phyloP scores from a whole-genome alignment of 2,329 filamentous ascomycete species.

The Talaromyces sp. region DNA sequence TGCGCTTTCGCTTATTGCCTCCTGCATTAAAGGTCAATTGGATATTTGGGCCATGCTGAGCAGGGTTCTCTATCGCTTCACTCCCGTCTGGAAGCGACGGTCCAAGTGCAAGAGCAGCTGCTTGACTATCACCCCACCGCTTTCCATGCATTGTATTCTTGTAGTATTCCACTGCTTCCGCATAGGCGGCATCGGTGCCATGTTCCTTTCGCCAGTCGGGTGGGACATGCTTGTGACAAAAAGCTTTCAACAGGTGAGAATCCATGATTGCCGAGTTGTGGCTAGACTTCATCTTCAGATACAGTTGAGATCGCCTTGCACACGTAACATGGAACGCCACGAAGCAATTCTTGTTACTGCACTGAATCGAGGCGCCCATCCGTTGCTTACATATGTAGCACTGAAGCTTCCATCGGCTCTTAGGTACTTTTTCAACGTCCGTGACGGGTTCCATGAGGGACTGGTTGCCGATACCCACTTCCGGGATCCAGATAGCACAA shows the following conservation, averaged over 20 bases:
- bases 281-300: conserved; percentile 92
- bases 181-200: conserved; percentile 71
- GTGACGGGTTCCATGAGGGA: conserved; percentile 98
- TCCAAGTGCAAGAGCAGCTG: conserved; percentile 74
- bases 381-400: conserved; percentile 97
- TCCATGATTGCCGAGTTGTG: conserved; percentile 74
- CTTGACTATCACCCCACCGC: conserved; percentile 87
- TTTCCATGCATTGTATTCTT: conserved; percentile 81
- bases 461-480: conserved; percentile 89
- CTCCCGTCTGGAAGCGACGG: conserved; percentile 56
- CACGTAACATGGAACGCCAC: conserved; percentile 97
- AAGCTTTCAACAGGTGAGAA: conserved; percentile 80
- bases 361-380: conserved; percentile 98
- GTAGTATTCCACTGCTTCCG: conserved; percentile 83
- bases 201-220: conserved; percentile 83
- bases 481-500: conserved; percentile 97
- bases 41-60: conserved; percentile 35
- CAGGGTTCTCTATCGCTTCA: conserved; percentile 44
- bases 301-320: conserved; percentile 78
- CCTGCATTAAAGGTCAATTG: conserved; percentile 51
- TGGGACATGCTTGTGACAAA: conserved; percentile 92
- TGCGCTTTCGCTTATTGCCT: conserved; percentile 55
- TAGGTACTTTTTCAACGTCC: conserved; percentile 95
- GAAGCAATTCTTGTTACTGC: conserved; percentile 95
- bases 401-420: conserved; percentile 83